These are phyloP conservation scores for Dentipellis fragilis DNA, from an alignment of 768 basidiomycete species.

Conservation along the genomic window DNA sequence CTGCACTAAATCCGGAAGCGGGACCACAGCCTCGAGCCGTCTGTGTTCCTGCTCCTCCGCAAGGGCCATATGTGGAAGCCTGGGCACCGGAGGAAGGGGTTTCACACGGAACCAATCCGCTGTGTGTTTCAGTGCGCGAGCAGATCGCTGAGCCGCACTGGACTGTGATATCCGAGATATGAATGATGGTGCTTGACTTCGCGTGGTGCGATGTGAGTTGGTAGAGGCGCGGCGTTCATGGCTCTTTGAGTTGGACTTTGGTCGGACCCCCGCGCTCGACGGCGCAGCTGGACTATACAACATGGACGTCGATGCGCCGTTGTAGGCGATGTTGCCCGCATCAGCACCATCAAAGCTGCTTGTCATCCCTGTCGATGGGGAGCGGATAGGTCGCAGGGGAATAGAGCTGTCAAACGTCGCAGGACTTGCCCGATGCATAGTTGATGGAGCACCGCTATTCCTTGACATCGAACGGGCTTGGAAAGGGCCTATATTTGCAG, in stretches of 20 bases:
- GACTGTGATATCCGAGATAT: constrained; percentile 24
- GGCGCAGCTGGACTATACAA: background rate
- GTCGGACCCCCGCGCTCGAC: background rate
- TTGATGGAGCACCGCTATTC: background rate
- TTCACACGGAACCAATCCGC: constrained; percentile 34
- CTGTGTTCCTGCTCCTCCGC: constrained; percentile 30
- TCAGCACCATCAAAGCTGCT: background rate
- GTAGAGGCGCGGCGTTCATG: constrained; percentile 26
- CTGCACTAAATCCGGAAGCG: constrained; percentile 42
- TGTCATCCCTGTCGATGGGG: background rate
- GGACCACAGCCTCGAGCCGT: constrained; percentile 34
- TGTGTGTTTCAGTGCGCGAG: constrained; percentile 3
- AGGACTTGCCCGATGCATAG: background rate
- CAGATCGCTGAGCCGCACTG: constrained; percentile 8
- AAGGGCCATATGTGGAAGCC: constrained; percentile 35
- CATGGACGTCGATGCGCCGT: background rate
- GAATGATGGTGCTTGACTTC: constrained; percentile 39
- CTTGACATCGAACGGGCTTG: background rate
- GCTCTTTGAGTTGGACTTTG: background rate
- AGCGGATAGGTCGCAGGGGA: constrained; percentile 1
- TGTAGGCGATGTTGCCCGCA: background rate
- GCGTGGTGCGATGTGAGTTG: constrained; percentile 28
- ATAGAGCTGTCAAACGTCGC: constrained; percentile 4
- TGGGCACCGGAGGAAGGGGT: constrained; percentile 52
- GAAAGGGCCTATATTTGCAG: background rate